phyloP scores from a whole-genome alignment of 805 yeast genomes.

The Isabelozyma rhagii region DNA sequence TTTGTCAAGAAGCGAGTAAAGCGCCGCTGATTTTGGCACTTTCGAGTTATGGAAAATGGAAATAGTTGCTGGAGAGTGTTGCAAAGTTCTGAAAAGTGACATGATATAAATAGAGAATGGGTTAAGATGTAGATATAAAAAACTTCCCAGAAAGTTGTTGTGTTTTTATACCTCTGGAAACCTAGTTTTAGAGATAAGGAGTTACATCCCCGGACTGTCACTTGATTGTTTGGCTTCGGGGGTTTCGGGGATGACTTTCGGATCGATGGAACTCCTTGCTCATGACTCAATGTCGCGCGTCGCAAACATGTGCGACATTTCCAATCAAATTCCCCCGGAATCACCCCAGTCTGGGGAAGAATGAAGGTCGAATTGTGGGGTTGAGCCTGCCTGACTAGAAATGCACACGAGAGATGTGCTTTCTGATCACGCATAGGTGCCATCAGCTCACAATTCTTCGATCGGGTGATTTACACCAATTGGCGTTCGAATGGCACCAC shows the following conservation, averaged over 20 bases:
- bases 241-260: background rate
- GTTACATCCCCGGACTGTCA: slow-evolving; percentile 1
- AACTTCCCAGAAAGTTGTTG: background rate
- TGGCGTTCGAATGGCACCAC: too few species aligned
- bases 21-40: slow-evolving; percentile 27
- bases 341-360: background rate
- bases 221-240: background rate
- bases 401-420: too few species aligned
- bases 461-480: too few species aligned
- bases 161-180: background rate
- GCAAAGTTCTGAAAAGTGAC: slow-evolving; percentile 43
- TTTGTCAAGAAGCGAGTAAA: slow-evolving; percentile 27
- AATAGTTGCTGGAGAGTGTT: slow-evolving; percentile 39
- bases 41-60: slow-evolving; percentile 39
- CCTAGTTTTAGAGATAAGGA: background rate
- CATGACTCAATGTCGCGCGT: background rate
- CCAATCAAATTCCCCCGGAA: too few species aligned
- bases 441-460: too few species aligned
- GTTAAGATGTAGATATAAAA: background rate
- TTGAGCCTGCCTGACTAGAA: too few species aligned
- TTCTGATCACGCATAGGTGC: too few species aligned
- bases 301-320: too few species aligned
- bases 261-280: background rate
- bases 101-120: slow-evolving; percentile 10
- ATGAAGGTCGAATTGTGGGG: too few species aligned